These are phyloP conservation scores for Colletotrichum sp. DNA, from an alignment of 2,329 filamentous ascomycete genomes.

Conservation along the genomic window DNA sequence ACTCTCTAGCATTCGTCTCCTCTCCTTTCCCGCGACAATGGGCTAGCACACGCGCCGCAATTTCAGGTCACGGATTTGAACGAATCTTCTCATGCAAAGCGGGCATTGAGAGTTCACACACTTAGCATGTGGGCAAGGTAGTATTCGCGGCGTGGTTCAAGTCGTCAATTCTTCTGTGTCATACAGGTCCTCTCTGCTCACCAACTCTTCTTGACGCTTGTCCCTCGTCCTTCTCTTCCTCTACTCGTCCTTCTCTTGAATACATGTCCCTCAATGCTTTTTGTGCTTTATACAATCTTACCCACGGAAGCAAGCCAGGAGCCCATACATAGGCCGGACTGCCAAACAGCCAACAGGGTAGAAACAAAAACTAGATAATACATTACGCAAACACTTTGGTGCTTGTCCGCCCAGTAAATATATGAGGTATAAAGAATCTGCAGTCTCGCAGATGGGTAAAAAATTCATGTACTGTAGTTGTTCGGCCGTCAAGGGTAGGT, in stretches of 20 bases:
- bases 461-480: slow-evolving; percentile 9
- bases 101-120: neutral
- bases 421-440: slow-evolving; percentile 8
- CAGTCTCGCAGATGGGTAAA: slow-evolving; percentile 1
- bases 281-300: neutral
- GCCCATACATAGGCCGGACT: neutral
- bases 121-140: neutral
- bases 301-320: neutral
- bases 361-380: slow-evolving; percentile 7
- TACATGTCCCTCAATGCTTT: neutral
- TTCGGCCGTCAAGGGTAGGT: neutral
- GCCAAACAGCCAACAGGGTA: neutral
- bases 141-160: neutral
- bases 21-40: neutral
- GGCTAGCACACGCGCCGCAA: neutral
- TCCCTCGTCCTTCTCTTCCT: neutral
- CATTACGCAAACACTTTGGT: slow-evolving; percentile 11
- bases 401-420: neutral
- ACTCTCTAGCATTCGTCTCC: neutral
- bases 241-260: neutral
- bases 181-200: neutral
- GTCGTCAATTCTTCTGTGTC: slow-evolving; percentile 12
- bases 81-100: neutral
- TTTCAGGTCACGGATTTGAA: neutral
- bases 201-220: neutral